Conservation (phyloP, 2,329 filamentous ascomycete genomes). For the Epichloe gansuensis region DNA sequence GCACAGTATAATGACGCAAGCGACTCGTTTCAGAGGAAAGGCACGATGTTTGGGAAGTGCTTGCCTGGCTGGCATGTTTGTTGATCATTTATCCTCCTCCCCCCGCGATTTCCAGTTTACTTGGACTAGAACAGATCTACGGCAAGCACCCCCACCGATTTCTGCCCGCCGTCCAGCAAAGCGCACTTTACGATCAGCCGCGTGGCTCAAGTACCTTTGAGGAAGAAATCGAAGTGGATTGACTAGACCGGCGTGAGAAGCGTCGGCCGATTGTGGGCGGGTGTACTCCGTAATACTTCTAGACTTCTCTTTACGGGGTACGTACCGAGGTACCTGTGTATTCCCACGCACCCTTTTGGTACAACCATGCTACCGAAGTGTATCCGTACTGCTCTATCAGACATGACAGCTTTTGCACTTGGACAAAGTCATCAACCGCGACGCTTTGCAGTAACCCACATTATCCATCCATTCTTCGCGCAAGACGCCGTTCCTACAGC, state of each 20-base stretch:
- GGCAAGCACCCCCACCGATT: neutral
- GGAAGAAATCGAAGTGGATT: too few species aligned
- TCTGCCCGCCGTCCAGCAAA: too few species aligned
- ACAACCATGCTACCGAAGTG: neutral
- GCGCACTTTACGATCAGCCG: too few species aligned
- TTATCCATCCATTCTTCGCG: neutral
- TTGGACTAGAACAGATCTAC: neutral
- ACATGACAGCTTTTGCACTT: neutral
- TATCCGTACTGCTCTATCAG: neutral
- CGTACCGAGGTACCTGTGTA: too few species aligned
- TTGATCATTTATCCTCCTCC: too few species aligned
- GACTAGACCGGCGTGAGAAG: neutral
- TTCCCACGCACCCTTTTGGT: too few species aligned
- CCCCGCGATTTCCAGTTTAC: too few species aligned
- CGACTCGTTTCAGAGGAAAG: neutral
- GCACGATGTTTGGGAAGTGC: neutral
- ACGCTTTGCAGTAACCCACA: neutral
- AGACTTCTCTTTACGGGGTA: neutral
- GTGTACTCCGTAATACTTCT: too few species aligned
- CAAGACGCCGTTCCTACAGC: neutral
- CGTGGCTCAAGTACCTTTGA: too few species aligned
- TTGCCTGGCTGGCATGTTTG: neutral
- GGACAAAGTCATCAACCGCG: neutral
- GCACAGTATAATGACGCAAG: neutral
- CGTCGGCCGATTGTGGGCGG: too few species aligned